These are phyloP conservation scores for Myxozyma lipomycoides DNA, from an alignment of 805 yeast genomes.

Conservation along the genomic window DNA sequence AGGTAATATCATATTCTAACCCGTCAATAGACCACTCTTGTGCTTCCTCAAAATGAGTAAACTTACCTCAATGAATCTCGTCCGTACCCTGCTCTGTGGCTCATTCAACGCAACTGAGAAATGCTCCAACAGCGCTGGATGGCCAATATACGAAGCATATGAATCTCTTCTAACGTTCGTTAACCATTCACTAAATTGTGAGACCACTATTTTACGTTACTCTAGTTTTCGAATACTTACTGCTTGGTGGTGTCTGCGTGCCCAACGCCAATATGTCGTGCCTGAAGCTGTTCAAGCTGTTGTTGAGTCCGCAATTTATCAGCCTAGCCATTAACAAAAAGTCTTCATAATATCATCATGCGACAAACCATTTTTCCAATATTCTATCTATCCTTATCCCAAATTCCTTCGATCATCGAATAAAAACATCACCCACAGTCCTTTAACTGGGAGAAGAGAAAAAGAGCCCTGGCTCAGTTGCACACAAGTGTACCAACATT, in stretches of 20 bases:
- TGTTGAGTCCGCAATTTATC: conserved; percentile 31
- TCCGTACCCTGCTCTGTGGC: conserved; percentile 36
- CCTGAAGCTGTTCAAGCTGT: conserved; percentile 30
- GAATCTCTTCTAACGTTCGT: conserved; percentile 65
- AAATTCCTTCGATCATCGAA: too few relatives aligned
- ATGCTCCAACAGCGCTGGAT: conserved; percentile 52
- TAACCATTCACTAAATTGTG: conserved; percentile 53
- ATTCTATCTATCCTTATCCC: too few relatives aligned
- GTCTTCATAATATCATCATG: too few relatives aligned
- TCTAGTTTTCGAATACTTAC: conserved; percentile 27
- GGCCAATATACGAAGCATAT: conserved; percentile 57
- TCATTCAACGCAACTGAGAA: conserved; percentile 51
- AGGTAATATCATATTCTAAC: conserved; percentile 33
- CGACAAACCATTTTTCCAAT: too few relatives aligned
- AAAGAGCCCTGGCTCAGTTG: too few relatives aligned
- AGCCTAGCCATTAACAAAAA: conserved; percentile 26
- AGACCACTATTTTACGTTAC: background rate
- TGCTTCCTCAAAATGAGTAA: background rate
- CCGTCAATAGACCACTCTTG: background rate
- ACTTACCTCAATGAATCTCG: conserved; percentile 33
- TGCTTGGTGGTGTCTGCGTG: conserved; percentile 62
- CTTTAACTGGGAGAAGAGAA: too few relatives aligned
- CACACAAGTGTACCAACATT: too few relatives aligned
- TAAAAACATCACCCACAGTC: too few relatives aligned
- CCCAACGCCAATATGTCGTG: conserved; percentile 63